Conservation (phyloP, 257 asterid genomes). For the Paraleonurus japonicus region DNA sequence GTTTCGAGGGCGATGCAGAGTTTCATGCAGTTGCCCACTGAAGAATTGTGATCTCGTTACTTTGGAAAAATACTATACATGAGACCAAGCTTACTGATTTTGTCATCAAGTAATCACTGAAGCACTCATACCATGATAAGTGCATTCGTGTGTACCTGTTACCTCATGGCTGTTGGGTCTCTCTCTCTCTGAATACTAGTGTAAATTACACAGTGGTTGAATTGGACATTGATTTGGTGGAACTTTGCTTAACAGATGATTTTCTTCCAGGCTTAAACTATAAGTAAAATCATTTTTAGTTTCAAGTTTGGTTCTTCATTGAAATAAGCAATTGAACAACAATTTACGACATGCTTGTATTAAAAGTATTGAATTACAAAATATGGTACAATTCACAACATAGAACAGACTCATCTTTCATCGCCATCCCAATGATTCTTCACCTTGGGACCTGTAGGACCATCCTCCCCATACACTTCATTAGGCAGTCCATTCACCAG, state of each 20-base stretch:
- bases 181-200: too few species aligned
- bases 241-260: not conserved
- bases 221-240: too few species aligned
- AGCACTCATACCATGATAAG: too few species aligned
- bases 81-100: too few species aligned
- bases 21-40: too few species aligned
- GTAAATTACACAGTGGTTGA: too few species aligned
- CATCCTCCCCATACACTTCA: slow-evolving; percentile 67
- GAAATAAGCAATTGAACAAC: not conserved
- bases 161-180: too few species aligned
- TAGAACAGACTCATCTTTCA: slow-evolving; percentile 33
- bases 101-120: too few species aligned
- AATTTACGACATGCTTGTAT: not conserved
- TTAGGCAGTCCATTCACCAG: slow-evolving; percentile 47
- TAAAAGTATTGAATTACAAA: not conserved
- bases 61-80: too few species aligned
- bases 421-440: slow-evolving; percentile 64
- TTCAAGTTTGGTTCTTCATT: not conserved
- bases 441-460: slow-evolving; percentile 83
- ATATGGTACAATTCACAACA: not conserved
- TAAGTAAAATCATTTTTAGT: not conserved
- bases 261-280: not conserved
- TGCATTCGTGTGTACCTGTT: too few species aligned
- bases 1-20: not conserved
- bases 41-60: too few species aligned